Conservation (phyloP, 1,284 basidiomycete species). For the Polyporus tsugae region DNA sequence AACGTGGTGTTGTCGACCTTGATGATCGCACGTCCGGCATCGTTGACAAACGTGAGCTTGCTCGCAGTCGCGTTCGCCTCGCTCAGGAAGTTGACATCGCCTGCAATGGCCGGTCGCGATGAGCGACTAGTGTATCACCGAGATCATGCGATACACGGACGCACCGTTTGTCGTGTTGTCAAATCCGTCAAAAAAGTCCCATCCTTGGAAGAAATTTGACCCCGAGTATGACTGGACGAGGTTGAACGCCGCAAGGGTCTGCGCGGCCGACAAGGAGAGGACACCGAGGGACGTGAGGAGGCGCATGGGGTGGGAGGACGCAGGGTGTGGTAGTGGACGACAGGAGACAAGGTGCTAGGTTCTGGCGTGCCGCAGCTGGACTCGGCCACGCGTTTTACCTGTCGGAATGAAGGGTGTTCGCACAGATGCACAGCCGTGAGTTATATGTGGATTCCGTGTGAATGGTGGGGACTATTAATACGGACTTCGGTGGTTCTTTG, state of each 20-base stretch:
- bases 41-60: conserved; percentile 60
- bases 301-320: not conserved
- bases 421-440: not conserved
- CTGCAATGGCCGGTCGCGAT: conserved; percentile 40
- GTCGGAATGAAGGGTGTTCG: not conserved
- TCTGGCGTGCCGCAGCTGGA: not conserved
- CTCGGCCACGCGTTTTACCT: not conserved
- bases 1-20: conserved; percentile 64
- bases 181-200: conserved; percentile 64
- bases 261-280: not conserved
- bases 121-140: not conserved
- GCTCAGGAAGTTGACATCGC: conserved; percentile 61
- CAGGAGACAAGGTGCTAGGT: not conserved
- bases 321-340: not conserved
- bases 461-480: not conserved
- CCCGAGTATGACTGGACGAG: conserved; percentile 59
- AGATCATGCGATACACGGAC: conserved; percentile 45
- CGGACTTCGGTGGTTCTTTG: not conserved
- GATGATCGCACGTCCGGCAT: conserved; percentile 62
- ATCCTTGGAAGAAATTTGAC: conserved; percentile 65
- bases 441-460: not conserved
- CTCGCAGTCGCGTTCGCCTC: conserved; percentile 49
- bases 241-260: conserved; percentile 41
- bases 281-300: not conserved
- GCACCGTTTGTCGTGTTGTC: conserved; percentile 70